Conservation (phyloP, 2,329 filamentous ascomycete genomes). For the Botrytis pseudocinerea region DNA sequence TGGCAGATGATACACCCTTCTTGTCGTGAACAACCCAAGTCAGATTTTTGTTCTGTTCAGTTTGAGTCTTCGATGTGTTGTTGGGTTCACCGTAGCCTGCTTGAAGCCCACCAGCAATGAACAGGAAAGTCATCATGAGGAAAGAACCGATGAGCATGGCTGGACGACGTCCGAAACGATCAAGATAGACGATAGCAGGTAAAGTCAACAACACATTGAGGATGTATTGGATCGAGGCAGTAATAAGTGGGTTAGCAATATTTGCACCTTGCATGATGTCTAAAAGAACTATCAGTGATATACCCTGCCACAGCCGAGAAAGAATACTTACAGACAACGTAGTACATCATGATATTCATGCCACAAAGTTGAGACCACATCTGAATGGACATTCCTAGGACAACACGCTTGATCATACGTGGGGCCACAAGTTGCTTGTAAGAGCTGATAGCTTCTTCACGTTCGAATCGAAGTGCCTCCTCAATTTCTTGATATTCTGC, state of each 20-base stretch:
- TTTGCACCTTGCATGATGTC: conserved; percentile 68
- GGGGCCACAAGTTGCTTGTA: conserved; percentile 72
- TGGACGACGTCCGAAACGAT: conserved; percentile 71
- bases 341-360: conserved; percentile 73
- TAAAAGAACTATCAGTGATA: background rate
- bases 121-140: conserved; percentile 63
- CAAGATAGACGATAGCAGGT: conserved; percentile 72
- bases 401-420: conserved; percentile 68
- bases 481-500: conserved; percentile 69
- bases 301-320: background rate
- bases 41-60: conserved; percentile 48
- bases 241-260: conserved; percentile 59
- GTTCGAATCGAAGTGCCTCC: conserved; percentile 72
- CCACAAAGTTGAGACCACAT: conserved; percentile 76
- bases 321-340: conserved; percentile 55
- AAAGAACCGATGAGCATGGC: conserved; percentile 62
- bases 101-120: conserved; percentile 62
- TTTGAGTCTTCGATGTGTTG: conserved; percentile 42
- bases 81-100: conserved; percentile 58
- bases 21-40: conserved; percentile 59
- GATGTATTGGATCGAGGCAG: conserved; percentile 71
- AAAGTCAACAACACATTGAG: conserved; percentile 80
- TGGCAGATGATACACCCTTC: conserved; percentile 43
- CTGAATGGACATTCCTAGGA: conserved; percentile 70
- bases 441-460: conserved; percentile 65